Evolutionary conservation across 768 basidiomycete genomes (phyloP).

Genomic region (Hygrophorus pudorinus): DNA sequence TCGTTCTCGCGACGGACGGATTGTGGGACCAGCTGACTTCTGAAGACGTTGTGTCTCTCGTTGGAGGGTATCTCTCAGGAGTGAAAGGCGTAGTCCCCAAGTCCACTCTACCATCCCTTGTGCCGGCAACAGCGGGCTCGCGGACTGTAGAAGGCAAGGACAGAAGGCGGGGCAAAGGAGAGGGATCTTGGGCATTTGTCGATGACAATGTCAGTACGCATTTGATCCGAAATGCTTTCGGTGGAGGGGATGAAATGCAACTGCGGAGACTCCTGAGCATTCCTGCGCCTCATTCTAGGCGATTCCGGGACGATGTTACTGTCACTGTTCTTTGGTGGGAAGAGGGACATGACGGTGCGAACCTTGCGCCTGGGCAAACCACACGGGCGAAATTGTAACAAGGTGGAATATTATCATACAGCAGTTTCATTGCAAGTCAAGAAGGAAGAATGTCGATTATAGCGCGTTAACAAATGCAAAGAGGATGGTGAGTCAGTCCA

Average conservation of each 20-base stretch:
- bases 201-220: slow-evolving; percentile 76
- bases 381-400: background rate
- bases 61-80: slow-evolving; percentile 72
- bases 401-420: background rate
- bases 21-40: slow-evolving; percentile 72
- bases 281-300: slow-evolving; percentile 67
- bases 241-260: slow-evolving; percentile 57
- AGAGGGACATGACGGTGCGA: slow-evolving; percentile 38
- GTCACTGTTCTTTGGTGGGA: slow-evolving; percentile 86
- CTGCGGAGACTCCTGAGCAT: slow-evolving; percentile 67
- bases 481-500: too few species aligned
- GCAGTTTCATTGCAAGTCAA: background rate
- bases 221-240: slow-evolving; percentile 85
- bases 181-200: slow-evolving; percentile 65
- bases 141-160: slow-evolving; percentile 57
- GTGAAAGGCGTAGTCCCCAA: slow-evolving; percentile 57
- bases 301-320: slow-evolving; percentile 77
- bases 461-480: too few species aligned
- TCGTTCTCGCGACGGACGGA: slow-evolving; percentile 86
- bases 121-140: slow-evolving; percentile 46
- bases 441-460: background rate
- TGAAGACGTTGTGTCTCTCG: slow-evolving; percentile 79
- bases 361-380: slow-evolving; percentile 37
- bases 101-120: slow-evolving; percentile 39
- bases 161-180: slow-evolving; percentile 24